Conservation (phyloP, 169 alveolate species). For the Cryptosporidium tyzzeri region DNA sequence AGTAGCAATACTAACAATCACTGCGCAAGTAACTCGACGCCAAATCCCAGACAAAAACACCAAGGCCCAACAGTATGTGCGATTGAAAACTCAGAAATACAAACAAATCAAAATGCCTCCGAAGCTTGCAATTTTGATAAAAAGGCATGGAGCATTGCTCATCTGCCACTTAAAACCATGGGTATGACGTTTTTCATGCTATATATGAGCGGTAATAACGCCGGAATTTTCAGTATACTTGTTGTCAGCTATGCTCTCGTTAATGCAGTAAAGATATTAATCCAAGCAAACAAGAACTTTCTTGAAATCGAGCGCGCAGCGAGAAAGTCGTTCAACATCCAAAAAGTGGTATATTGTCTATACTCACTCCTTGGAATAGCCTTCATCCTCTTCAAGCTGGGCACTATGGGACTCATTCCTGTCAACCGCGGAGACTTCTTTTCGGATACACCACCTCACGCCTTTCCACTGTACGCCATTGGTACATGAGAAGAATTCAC, state of each 20-base stretch:
- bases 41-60: neutral
- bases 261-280: slow-evolving; percentile 10
- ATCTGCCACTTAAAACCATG: slow-evolving; percentile 38
- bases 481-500: neutral
- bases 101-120: neutral
- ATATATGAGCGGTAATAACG: slow-evolving; percentile 21
- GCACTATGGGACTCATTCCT: slow-evolving; percentile 37
- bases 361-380: slow-evolving; percentile 18
- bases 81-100: neutral
- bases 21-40: neutral
- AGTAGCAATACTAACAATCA: neutral
- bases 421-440: slow-evolving; percentile 27
- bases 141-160: slow-evolving; percentile 29
- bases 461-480: neutral
- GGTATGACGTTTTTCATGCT: slow-evolving; percentile 39
- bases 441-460: neutral
- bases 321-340: neutral
- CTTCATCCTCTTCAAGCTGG: slow-evolving; percentile 1
- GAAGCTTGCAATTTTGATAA: neutral
- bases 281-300: slow-evolving; percentile 5
- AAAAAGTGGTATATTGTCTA: neutral
- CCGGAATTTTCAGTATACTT: slow-evolving; percentile 33
- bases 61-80: neutral
- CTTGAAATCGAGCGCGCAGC: neutral
- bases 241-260: slow-evolving; percentile 10